Evolutionary conservation across 2,329 filamentous ascomycete genomes (phyloP).

Genomic region (Penicillium sp.): DNA sequence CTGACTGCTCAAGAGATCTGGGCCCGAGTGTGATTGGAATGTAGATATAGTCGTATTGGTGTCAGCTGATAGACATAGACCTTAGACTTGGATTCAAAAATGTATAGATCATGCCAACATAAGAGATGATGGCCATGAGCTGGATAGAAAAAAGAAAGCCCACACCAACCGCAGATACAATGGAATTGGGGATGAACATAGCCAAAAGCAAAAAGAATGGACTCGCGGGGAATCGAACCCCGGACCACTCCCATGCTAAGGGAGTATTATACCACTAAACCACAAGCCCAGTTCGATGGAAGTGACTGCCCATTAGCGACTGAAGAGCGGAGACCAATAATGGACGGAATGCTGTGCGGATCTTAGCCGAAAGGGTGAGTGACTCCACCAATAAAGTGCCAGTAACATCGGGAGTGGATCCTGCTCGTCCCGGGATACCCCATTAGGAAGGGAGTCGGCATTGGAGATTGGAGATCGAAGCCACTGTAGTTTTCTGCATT

Average conservation of each 20-base stretch:
- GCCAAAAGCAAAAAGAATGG: slow-evolving; percentile 24
- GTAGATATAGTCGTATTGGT: not conserved
- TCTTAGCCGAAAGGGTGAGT: not conserved
- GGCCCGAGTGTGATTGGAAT: slow-evolving; percentile 27
- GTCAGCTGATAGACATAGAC: not conserved
- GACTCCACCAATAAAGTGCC: not conserved
- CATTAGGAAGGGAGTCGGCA: not conserved
- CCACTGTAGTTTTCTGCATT: not conserved
- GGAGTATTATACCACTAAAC: slow-evolving; percentile 44
- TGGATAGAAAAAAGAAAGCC: not conserved
- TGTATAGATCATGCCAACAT: not conserved
- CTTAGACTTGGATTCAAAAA: not conserved
- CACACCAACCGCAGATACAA: not conserved
- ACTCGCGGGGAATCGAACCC: slow-evolving; percentile 45
- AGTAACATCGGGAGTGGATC: not conserved
- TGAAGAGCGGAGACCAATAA: not conserved
- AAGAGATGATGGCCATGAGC: not conserved
- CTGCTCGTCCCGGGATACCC: not conserved
- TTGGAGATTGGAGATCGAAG: not conserved
- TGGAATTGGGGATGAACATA: not conserved
- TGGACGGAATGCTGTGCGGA: no score
- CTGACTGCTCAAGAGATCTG: slow-evolving; percentile 55
- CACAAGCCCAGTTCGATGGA: slow-evolving; percentile 27
- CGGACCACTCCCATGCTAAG: slow-evolving; percentile 44
- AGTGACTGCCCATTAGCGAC: rapidly evolving